A percentile compares a stretch with the other conserved stretches of the same genome.
phyloP scores from a whole-genome alignment of 2,329 filamentous ascomycete species.

The Hortaea sp. region DNA sequence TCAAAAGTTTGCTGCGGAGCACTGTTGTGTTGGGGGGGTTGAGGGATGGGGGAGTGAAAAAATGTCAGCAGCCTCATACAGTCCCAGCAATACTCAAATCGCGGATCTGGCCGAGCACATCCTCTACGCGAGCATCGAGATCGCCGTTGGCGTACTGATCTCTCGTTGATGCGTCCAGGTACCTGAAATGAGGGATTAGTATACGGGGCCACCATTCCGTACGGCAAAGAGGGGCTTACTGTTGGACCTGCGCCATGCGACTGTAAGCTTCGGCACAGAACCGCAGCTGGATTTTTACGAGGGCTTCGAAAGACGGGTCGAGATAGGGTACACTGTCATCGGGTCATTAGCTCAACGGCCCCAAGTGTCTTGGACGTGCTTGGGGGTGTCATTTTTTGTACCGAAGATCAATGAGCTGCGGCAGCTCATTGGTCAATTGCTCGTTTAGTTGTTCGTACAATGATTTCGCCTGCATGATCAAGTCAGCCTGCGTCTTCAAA shows the following conservation, averaged over 20 bases:
- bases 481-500: constrained; percentile 21
- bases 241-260: constrained; percentile 97
- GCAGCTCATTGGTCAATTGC: constrained; percentile 83
- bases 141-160: constrained; percentile 94
- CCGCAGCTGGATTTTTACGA: constrained; percentile 95
- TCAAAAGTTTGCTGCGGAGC: too few species aligned
- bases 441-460: constrained; percentile 97
- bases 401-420: constrained; percentile 90
- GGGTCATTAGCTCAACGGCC: too few species aligned
- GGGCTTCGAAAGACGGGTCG: constrained; percentile 90
- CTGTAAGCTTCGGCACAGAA: constrained; percentile 98
- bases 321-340: constrained; percentile 66
- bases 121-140: constrained; percentile 81
- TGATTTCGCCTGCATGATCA: constrained; percentile 49
- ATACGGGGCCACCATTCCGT: neutral
- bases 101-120: constrained; percentile 92
- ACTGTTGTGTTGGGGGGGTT: too few species aligned
- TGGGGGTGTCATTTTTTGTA: constrained; percentile 4
- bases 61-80: constrained; percentile 33
- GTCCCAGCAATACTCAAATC: constrained; percentile 84
- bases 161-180: constrained; percentile 80
- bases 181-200: constrained; percentile 6
- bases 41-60: too few species aligned
- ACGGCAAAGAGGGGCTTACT: constrained; percentile 46
- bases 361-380: neutral